A percentile compares a stretch with the other conserved stretches of the same genome.
Evolutionary conservation across 1,284 basidiomycete species (phyloP).

Genomic region (Entoloma clypeatum): DNA sequence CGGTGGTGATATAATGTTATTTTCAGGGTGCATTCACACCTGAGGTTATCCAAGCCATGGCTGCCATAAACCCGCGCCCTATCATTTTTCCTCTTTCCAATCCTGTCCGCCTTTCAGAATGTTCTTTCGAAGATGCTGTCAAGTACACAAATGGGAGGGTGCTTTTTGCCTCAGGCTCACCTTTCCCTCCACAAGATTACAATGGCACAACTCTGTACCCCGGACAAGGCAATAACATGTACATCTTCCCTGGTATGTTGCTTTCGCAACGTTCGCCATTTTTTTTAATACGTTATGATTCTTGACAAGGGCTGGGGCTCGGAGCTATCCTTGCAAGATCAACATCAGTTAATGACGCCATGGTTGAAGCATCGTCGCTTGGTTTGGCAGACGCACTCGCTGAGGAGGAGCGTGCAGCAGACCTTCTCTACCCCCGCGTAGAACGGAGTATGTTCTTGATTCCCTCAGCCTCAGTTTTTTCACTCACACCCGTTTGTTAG

Average conservation of each 20-base stretch:
- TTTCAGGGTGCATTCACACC: constrained; percentile 72
- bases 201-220: constrained; percentile 66
- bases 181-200: constrained; percentile 71
- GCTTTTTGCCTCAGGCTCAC: constrained; percentile 89
- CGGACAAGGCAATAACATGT: constrained; percentile 93
- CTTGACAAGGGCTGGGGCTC: constrained; percentile 64
- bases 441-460: constrained; percentile 54
- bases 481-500: constrained; percentile 19
- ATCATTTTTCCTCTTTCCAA: constrained; percentile 98
- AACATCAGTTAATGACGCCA: constrained; percentile 66
- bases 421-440: constrained; percentile 73
- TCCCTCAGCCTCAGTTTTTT: constrained; percentile 7
- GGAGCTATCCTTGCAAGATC: constrained; percentile 72
- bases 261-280: constrained; percentile 17
- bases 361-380: constrained; percentile 78
- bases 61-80: constrained; percentile 79
- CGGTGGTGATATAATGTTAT: constrained; percentile 7
- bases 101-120: constrained; percentile 82
- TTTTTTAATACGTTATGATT: constrained; percentile 18
- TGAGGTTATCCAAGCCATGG: constrained; percentile 78
- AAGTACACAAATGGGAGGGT: constrained; percentile 69
- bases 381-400: constrained; percentile 79
- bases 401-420: constrained; percentile 60
- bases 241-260: constrained; percentile 62
- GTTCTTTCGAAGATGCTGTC: constrained; percentile 84